phyloP scores from a whole-genome alignment of 2,329 filamentous ascomycete genomes.

The Pestalotiopsis fici region DNA sequence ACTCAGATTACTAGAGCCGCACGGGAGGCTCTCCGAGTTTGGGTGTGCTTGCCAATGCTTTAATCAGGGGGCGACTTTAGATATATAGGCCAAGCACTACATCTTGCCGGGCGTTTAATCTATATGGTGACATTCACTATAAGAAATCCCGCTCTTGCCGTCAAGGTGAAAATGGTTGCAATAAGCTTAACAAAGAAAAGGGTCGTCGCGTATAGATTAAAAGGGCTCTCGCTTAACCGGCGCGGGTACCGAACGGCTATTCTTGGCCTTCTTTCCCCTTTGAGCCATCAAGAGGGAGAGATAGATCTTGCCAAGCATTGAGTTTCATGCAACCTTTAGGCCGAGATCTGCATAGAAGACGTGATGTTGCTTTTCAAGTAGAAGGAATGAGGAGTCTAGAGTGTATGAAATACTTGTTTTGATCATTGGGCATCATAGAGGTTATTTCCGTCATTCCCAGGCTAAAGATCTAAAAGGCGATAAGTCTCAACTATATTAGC shows the following conservation, averaged over 20 bases:
- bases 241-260: neutral
- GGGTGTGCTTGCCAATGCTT: neutral
- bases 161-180: neutral
- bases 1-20: neutral
- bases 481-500: too few species aligned
- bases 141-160: neutral
- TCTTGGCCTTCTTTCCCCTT: neutral
- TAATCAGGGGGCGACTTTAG: neutral
- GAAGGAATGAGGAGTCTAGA: too few species aligned
- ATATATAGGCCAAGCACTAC: neutral
- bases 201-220: neutral
- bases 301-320: neutral
- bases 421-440: too few species aligned
- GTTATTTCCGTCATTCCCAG: too few species aligned
- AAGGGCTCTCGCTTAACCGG: neutral
- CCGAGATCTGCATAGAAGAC: neutral
- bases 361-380: neutral
- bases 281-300: neutral
- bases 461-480: too few species aligned
- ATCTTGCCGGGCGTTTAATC: neutral
- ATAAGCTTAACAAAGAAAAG: too few species aligned
- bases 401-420: too few species aligned
- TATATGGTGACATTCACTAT: neutral
- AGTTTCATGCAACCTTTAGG: neutral
- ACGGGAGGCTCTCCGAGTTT: neutral